Evolutionary conservation across 73 alveolate genomes (phyloP), one percentile per base, ranked within the genome.

Genomic region (Effrenium voratum): DNA sequence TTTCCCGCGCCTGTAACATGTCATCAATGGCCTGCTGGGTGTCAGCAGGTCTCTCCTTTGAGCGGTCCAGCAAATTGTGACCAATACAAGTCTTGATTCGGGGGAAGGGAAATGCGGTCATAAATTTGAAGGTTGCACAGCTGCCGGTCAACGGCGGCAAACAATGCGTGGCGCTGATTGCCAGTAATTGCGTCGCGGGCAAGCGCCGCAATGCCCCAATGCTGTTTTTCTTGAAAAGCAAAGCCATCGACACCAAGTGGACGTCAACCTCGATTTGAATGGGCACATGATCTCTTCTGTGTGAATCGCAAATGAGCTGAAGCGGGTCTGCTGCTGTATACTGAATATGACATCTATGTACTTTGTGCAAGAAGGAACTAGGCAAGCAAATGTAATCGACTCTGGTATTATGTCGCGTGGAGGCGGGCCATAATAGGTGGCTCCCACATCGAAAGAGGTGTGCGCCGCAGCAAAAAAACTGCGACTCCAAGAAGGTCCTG

Each of bases 381-480:
- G 92, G 92, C 30, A 47, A 72, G 47, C 73, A 10, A 81, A 81
- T 46, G 92, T 81, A 81, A 32, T 81, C 92, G 47, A 81, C 50
- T 24, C 92, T 55, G 19, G 92, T 81, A 36, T 8, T 50, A 38
- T 46, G 72, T 47, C 91, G 91, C 38, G 73, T 80, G 91, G 92
- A 8, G 92, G 92, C 12, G 92, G 76, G 32, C 92, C 73, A 32
- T 81, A 81, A 38, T 13, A 49, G 2, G 75, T 81, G 13, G 92
- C 34, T 12, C 92, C 92, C 24, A 81, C 92, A 34, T 49, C 92
- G 47, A 49, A 81, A 73, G 13, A 38, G 40, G 75, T 46, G 73
- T 80, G 44, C 40, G 59, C 72, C 5, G 91, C 92, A 26, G 49
- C 30, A n/a, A 81, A 26, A 24, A 13, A 81, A 8, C n/a, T 81